Evolutionary conservation across 73 alveolate genomes (phyloP).

Genomic region (Effrenium voratum): DNA sequence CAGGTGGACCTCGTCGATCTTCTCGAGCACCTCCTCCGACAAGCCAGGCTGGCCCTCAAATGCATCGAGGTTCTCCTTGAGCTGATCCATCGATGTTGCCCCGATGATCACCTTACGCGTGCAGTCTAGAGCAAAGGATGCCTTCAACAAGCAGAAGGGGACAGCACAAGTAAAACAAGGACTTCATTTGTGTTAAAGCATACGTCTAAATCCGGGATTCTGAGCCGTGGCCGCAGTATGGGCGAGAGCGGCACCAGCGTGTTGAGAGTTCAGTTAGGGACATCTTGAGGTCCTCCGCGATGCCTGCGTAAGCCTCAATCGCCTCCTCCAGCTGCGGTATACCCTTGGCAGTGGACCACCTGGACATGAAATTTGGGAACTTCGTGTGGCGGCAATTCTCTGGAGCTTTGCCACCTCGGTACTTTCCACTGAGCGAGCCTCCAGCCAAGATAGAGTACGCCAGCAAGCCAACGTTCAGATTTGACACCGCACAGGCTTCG

Average conservation of each 20-base stretch:
- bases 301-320: slow-evolving; percentile 33
- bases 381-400: slow-evolving; percentile 25
- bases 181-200: not conserved
- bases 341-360: slow-evolving; percentile 78
- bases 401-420: slow-evolving; percentile 39
- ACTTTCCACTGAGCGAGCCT: slow-evolving; percentile 63
- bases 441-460: slow-evolving; percentile 58
- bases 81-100: slow-evolving; percentile 55
- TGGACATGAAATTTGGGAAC: slow-evolving; percentile 74
- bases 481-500: slow-evolving; percentile 52
- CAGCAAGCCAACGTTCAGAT: slow-evolving; percentile 50
- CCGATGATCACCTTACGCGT: slow-evolving; percentile 66
- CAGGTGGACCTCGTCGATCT: slow-evolving; percentile 58
- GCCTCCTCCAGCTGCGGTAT: slow-evolving; percentile 51
- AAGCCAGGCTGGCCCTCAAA: slow-evolving; percentile 75
- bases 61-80: slow-evolving; percentile 84
- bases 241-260: slow-evolving; percentile 86
- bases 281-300: slow-evolving; percentile 58
- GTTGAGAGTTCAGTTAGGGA: slow-evolving; percentile 79
- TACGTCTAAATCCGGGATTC: not conserved
- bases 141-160: not conserved
- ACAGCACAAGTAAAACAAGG: not conserved
- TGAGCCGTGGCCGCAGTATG: slow-evolving; percentile 76
- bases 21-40: slow-evolving; percentile 51
- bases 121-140: not conserved